Base-by-base conservation (phyloP, 2,329 filamentous ascomycete species). In the Colletotrichum scovillei region DNA sequence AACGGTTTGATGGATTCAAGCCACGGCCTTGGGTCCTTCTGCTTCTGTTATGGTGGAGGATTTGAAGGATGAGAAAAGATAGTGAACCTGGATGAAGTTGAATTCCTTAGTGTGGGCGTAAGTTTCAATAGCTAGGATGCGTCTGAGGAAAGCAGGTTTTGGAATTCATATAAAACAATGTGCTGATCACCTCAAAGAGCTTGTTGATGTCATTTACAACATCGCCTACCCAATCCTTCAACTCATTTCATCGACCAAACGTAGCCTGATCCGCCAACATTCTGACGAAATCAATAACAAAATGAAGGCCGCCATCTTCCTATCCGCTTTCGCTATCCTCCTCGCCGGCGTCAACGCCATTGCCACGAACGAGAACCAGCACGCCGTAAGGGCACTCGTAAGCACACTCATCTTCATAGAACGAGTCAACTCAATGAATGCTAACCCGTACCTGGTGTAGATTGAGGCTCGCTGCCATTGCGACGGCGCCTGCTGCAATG, bases 381-480 rank as follows among this genome's bases (percentile, higher is more conserved):
- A 56, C 12, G n/a, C n/a, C 8, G 16, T 32, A 32, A 46, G 63
- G n/a, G 63, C 24, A 6, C 53, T 49, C 32, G 69, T 71, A 62
- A 67, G 69, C 46, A n/a, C 0, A 49, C 5, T 7, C 24, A 2
- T 8, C 2, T 5, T 5, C 9, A 22, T 14, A 12, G 5, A 7
- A n/a, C 16, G n/a, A 19, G 9, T 8, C 7, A 4, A 5, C 19
- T 14, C 5, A 3, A 8, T 5, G 14, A 5, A 16, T 7, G 28
- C 55, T 38, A 6, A 38, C 7, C 28, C 3, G 28, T 24, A 5
- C 7, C 35, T 2, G 3, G 9, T 42, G 14, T 14, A 72, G 64
- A 22, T 68, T 19, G 57, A 67, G 28, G 63, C 57, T 7, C 56
- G 69, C 32, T 72, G 69, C 16, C 57, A 67, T 22, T 72, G 69